These are phyloP conservation scores for Microbotryum saponariae DNA, from an alignment of 1,284 basidiomycete species.

Conservation along the genomic window DNA sequence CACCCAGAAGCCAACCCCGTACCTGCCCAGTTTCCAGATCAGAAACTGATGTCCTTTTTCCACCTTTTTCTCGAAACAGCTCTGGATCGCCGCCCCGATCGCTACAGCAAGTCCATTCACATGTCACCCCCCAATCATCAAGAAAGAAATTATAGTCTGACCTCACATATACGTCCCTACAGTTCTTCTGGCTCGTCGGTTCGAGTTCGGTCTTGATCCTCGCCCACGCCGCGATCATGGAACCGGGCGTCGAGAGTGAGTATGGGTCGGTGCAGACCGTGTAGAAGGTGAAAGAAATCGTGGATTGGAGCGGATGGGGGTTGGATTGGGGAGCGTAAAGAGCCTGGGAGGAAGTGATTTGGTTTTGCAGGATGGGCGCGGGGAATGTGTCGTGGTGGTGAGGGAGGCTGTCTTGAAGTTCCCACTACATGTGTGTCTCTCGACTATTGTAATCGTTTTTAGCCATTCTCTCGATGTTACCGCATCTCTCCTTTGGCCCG, in stretches of 20 bases:
- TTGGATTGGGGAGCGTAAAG: neutral
- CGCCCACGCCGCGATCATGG: slow-evolving; percentile 69
- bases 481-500: no score
- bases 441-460: no score
- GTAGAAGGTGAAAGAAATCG: neutral
- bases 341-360: neutral
- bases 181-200: slow-evolving; percentile 42
- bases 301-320: neutral
- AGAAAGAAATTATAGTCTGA: neutral
- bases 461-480: no score
- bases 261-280: slow-evolving; percentile 60
- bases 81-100: neutral
- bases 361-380: no score
- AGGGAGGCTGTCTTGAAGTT: no score
- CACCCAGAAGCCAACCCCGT: slow-evolving; percentile 6
- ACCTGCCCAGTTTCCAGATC: neutral
- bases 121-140: neutral
- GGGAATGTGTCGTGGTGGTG: no score
- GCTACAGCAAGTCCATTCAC: neutral
- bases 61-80: neutral
- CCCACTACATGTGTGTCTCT: no score
- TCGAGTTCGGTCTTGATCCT: slow-evolving; percentile 48
- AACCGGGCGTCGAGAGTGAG: slow-evolving; percentile 83
- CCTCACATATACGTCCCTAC: slow-evolving; percentile 1
- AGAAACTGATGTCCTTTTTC: neutral